A percentile compares a stretch with the other conserved stretches of the same genome.
phyloP scores from a whole-genome alignment of 2,329 filamentous ascomycete genomes.

The Colletotrichum sp. region DNA sequence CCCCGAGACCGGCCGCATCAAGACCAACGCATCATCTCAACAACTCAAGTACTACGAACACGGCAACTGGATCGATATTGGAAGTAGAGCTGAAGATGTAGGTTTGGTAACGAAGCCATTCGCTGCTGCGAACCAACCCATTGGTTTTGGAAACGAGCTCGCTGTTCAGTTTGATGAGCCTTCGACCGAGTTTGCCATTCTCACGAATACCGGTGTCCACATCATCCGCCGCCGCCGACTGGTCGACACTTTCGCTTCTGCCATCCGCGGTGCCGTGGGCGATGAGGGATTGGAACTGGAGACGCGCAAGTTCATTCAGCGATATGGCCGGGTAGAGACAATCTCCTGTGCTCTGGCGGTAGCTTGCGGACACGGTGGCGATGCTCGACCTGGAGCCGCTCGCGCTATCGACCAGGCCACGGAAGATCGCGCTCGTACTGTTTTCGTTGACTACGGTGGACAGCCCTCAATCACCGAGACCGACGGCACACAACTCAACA shows the following conservation, averaged over 20 bases:
- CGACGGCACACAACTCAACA: conserved; percentile 72
- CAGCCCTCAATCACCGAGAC: conserved; percentile 83
- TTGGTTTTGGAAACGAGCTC: conserved; percentile 92
- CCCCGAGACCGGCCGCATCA: conserved; percentile 87
- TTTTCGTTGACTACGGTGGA: conserved; percentile 92
- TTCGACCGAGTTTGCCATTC: conserved; percentile 83
- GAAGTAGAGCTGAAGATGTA: conserved; percentile 76
- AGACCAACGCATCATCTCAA: conserved; percentile 58
- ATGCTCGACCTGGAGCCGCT: conserved; percentile 72
- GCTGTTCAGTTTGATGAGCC: conserved; percentile 93
- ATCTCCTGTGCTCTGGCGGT: conserved; percentile 92
- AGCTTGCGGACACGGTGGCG: conserved; percentile 90
- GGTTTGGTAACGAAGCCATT: conserved; percentile 79
- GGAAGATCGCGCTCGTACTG: conserved; percentile 81
- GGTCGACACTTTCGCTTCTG: conserved; percentile 89
- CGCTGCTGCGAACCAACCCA: conserved; percentile 68
- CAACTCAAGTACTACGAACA: conserved; percentile 75
- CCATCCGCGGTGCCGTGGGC: conserved; percentile 74
- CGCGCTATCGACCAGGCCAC: conserved; percentile 85
- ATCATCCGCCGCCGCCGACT: conserved; percentile 82
- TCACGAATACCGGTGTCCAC: conserved; percentile 91
- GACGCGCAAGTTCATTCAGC: conserved; percentile 80
- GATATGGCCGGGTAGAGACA: conserved; percentile 88
- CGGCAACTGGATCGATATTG: conserved; percentile 79
- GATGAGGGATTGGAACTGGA: conserved; percentile 84